Evolutionary conservation across 257 asterid species (phyloP), one percentile per base, ranked within the genome.

Genomic region (Nicotiana benthamiana): DNA sequence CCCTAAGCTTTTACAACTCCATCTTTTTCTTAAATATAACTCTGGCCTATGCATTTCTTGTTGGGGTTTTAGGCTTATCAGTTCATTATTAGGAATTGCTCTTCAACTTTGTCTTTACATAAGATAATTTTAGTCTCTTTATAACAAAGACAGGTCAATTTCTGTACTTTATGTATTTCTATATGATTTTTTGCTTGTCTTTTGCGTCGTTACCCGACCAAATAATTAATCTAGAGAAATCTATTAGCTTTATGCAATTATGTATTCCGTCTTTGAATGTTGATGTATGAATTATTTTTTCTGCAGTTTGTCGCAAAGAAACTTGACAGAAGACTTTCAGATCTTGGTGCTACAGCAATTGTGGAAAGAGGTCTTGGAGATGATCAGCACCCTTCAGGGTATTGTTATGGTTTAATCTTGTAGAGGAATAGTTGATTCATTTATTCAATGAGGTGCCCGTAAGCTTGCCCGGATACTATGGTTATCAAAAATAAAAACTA

Each of bases 361-460:
- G 82, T 94, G 84, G 97, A 92, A 82, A 92, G 89, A 89, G 98
- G 99, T 63, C 89, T 94, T 75, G 99, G 99, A 85, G 98, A 96
- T 90, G 99, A 95, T 84, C 99, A 95, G 86, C 97, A 93, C 80
- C 92, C 95, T 80, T 90, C 98, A 79, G 98, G 99, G 99, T 95
- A 91, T 80, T 86, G 11, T 80, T 81, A 70, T 75, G 18, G 10
- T 60, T 76, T 48, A 53, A 34, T 79, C 24, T 48, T 48, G 79
- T 24, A 74, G 16, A 74, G 24, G 43, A 74, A 48, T 24, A 24
- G 24, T 48, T 46, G 26, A 48, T 74, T 74, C 48, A 40, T 40
- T 40, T 40, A 40, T 11, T 40, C 12, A 3, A 11, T 40, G 46
- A 40, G 46, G 46, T 40, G 46, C 46, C 2, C 11, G 46, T 40